Evolutionary conservation across 2,329 filamentous ascomycete genomes (phyloP).

Genomic region (Cercospora sojina): DNA sequence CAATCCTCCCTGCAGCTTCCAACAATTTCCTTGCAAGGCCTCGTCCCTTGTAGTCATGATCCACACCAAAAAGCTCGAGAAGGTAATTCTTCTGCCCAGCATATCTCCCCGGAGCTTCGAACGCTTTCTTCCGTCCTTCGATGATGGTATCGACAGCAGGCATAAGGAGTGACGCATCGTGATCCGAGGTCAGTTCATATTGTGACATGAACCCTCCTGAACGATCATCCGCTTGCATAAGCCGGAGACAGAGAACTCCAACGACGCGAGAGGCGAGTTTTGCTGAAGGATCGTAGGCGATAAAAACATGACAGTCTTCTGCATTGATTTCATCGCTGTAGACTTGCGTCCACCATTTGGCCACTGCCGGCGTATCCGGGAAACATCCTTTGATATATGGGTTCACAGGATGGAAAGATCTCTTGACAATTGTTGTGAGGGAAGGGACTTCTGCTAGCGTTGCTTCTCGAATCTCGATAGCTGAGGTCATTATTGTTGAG

Average conservation of each 20-base stretch:
- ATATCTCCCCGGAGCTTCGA: not conserved
- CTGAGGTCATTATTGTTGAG: not conserved
- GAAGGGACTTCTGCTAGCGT: constrained; percentile 20
- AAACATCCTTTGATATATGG: constrained; percentile 26
- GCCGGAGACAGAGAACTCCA: constrained; percentile 25
- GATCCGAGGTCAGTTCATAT: constrained; percentile 20
- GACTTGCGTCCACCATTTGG: constrained; percentile 26
- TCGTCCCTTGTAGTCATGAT: constrained; percentile 25
- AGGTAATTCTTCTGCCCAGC: constrained; percentile 7
- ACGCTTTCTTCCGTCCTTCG: constrained; percentile 11
- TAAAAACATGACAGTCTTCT: constrained; percentile 21
- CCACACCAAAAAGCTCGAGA: constrained; percentile 32
- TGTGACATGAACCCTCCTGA: constrained; percentile 22
- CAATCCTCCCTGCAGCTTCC: constrained; percentile 26
- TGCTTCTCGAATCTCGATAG: constrained; percentile 10
- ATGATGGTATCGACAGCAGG: constrained; percentile 14
- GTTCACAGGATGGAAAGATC: constrained; percentile 33
- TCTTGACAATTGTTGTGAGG: constrained; percentile 30
- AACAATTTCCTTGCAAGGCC: constrained; percentile 28
- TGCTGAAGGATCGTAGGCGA: constrained; percentile 16
- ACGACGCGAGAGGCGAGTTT: constrained; percentile 1
- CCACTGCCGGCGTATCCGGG: constrained; percentile 27
- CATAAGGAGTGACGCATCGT: constrained; percentile 19
- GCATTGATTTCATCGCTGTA: constrained; percentile 25
- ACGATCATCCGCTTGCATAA: constrained; percentile 16